Evolutionary conservation across 805 yeast genomes (phyloP).

Genomic region (Saccharomycopsis sp.): DNA sequence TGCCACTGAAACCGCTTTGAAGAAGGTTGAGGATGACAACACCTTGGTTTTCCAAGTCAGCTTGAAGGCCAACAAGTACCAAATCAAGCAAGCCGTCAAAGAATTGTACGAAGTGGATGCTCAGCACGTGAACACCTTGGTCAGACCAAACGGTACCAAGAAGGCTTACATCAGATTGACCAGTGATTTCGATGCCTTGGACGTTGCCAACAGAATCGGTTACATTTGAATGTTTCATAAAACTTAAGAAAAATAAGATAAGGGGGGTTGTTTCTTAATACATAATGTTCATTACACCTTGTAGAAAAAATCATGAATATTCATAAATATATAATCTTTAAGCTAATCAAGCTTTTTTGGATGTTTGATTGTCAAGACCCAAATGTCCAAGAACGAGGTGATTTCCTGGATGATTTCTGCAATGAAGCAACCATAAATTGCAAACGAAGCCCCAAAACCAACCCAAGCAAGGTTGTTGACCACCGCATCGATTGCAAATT

Average conservation of each 20-base stretch:
- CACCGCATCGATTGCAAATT: constrained; percentile 33
- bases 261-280: too few relatives aligned
- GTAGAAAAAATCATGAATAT: too few relatives aligned
- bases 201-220: constrained; percentile 99
- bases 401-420: constrained; percentile 72
- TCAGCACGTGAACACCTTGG: constrained; percentile 87
- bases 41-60: constrained; percentile 98
- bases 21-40: constrained; percentile 99
- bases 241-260: too few relatives aligned
- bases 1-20: constrained; percentile 97
- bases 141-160: constrained; percentile 99
- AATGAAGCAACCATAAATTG: constrained; percentile 63
- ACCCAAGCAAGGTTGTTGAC: constrained; percentile 49
- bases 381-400: constrained; percentile 73
- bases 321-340: too few relatives aligned
- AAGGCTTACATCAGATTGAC: constrained; percentile 99
- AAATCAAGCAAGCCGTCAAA: constrained; percentile 97
- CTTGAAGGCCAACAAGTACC: constrained; percentile 95
- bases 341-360: too few relatives aligned
- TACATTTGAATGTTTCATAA: constrained; percentile 71
- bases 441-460: constrained; percentile 59
- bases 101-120: constrained; percentile 96
- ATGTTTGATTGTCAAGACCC: constrained; percentile 76
- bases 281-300: too few relatives aligned
- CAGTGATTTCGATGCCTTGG: constrained; percentile 98